Evolutionary conservation across 306 rosid genomes (phyloP), one percentile per base, ranked within the genome.

Genomic region (Urtica urens): DNA sequence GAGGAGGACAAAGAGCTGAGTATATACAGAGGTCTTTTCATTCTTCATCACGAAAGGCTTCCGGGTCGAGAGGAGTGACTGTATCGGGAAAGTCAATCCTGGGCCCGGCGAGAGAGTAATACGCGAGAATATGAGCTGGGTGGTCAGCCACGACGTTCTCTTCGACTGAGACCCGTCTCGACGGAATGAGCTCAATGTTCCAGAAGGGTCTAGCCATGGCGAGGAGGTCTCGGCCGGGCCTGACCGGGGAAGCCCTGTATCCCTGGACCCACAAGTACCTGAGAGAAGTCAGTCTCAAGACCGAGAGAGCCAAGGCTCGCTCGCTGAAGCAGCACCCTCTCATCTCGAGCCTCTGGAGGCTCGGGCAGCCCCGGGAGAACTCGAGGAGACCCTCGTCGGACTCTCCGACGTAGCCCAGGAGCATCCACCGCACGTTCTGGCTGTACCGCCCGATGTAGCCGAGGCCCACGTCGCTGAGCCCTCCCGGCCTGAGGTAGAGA

Each of bases 231-330:
- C 51, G 64, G 27, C 96, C 97, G 0, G 75, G 38, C 1, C 24
- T 27, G 30, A 70, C 23, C 3, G 31, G 17, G 23, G 99, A 81
- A 22, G 62, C 79, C 55, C 81, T 71, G 51, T 85, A 90, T 1
- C 95, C 95, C 67, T 90, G 99, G 40, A 90, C 99, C 99, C 99
- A 90, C 16, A 90, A 48, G 53, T 90, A 90, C 75, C 94, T 79
- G 19, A 90, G 68, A 37, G 94, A 77, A 43, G 72, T 61, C 5
- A 90, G 62, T 5, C 49, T 75, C 58, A 72, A 66, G 24, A 84
- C 99, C 23, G 93, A 79, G 54, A 50, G 24, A 39, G 99, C 87
- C 18, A 90, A 63, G 16, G 96, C 99, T 38, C 43, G 41, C 74
- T 79, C 99, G n/a, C 92, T 90, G 63, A 90, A 90, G 60, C 79